Evolutionary conservation across 2,329 filamentous ascomycete genomes (phyloP), one percentile per base, ranked within the genome.

Genomic region (Calycina herbarum): DNA sequence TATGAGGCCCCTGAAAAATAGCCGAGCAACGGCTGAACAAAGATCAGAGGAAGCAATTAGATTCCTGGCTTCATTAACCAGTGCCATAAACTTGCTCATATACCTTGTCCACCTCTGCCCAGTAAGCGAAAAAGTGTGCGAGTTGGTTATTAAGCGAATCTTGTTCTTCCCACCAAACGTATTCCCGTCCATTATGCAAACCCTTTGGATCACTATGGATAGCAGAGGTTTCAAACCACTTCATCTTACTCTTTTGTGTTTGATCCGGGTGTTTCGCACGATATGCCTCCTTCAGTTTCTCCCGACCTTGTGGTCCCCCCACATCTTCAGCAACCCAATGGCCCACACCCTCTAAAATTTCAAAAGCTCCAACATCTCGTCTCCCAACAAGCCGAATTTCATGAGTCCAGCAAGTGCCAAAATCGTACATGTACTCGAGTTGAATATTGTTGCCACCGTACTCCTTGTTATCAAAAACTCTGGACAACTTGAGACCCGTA

Each of bases 241-340:
- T 38, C 48, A 72, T 73, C 33, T 61, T 68, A 38, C 73, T 69
- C 59, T 67, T 70, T 64, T 77, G 74, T 33, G 72, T 69, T 57
- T 64, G 33, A 6, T 56, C 71, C 1, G 75, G 74, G 0, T 63
- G 62, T 31, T 40, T 11, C 5, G 73, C 68, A 17, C 69, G 66
- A 65, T 77, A 79, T 3, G 76, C 76, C 13, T 70, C 70, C 61
- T 74, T 73, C 15, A 78, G 58, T 42, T 70, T 67, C 35, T 73
- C 61, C 76, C 77, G 78, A 10, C 75, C 76, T 15, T 3, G 13
- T 2, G 33, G 17, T 5, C 73, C 63, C 10, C 76, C 75, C 11
- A 70, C 71, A 62, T 77, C 76, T 67, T 79, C 77, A 20, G 75
- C 73, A 31, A 73, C 69, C 8, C 60, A 58, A 65, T 78, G 74